These are phyloP conservation scores for Nematodospora valgi DNA, from an alignment of 805 yeast genomes.

Conservation along the genomic window DNA sequence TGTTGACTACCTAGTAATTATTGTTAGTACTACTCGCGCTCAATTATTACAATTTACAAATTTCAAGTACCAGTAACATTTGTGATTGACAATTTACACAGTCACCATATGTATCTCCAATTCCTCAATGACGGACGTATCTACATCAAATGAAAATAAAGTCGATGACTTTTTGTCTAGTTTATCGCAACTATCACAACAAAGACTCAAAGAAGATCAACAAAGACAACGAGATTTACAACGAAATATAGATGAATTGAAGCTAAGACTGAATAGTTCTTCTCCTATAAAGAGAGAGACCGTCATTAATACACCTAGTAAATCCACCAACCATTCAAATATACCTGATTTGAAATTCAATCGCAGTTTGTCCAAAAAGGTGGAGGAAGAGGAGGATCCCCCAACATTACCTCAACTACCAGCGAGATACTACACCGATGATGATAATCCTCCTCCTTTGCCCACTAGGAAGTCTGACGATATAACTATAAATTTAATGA, in stretches of 20 bases:
- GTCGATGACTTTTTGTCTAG: constrained; percentile 38
- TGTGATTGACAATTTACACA: too few relatives aligned
- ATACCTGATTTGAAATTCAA: constrained; percentile 11
- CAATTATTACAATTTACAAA: too few relatives aligned
- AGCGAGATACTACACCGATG: constrained; percentile 6
- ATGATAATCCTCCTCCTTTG: constrained; percentile 15
- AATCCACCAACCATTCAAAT: background rate
- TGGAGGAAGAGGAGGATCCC: background rate
- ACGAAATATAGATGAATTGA: constrained; percentile 28
- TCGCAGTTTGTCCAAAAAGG: constrained; percentile 2
- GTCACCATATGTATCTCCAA: too few relatives aligned
- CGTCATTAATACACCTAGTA: background rate
- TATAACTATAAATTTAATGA: constrained; percentile 6
- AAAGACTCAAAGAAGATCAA: constrained; percentile 31
- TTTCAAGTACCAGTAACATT: too few relatives aligned
- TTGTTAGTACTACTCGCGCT: too few relatives aligned
- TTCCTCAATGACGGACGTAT: constrained; percentile 16
- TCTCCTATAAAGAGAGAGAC: constrained; percentile 17
- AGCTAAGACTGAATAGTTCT: constrained; percentile 15
- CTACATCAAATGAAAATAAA: constrained; percentile 25
- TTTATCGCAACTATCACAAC: constrained; percentile 35
- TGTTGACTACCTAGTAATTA: too few relatives aligned
- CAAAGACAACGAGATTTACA: constrained; percentile 31
- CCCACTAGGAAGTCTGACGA: constrained; percentile 5
- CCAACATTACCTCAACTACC: constrained; percentile 6